Base-by-base conservation (phyloP, 1,284 basidiomycete species). In the Veloboletus limbatus region DNA sequence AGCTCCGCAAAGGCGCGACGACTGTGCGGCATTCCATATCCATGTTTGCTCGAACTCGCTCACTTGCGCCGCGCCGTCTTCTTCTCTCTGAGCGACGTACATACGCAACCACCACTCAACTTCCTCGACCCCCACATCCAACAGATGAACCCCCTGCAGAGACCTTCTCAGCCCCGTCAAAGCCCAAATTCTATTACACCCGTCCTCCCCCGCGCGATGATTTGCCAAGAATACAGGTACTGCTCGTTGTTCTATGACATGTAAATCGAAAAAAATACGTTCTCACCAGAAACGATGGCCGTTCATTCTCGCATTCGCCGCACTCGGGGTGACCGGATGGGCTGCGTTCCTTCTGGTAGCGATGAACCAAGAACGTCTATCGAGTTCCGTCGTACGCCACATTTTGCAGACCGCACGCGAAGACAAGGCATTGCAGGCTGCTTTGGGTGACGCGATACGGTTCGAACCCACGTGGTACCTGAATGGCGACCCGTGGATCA, bases 391-490 rank as follows among this genome's bases (percentile, higher is more conserved):
- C 35, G 79, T 85, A 48, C 77, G 79, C 41, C 81, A 80, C 52
- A 71, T 89, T 43, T 65, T 85, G 63, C 73, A 75, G 40, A 78
- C 78, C 9, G 63, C 87, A 24, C 74, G 77, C 47, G 73, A 75
- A 14, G 75, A 77, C 50, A 55, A 69, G 9, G 71, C 73, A 45
- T 55, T 87, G 48, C 67, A 66, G 36, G 76, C 74, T 24, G 67
- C 71, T 2, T 66, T 90, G 47, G 87, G 87, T 4, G 79, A 86
- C 38, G 82, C 79, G 8, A 79, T 89, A 50, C 72, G 83, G 38
- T 76, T 81, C 4, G 82, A 87, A 56, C 81, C 85, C 0, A 76
- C 80, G 33, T 88, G 85, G 85, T 88, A 80, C 71, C 65, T 88
- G 54, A 87, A 88, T 54, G 85, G 88, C 3, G 81, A 86, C 54